Evolutionary conservation across 768 basidiomycete species (phyloP).

Genomic region (Trametes cubensis): DNA sequence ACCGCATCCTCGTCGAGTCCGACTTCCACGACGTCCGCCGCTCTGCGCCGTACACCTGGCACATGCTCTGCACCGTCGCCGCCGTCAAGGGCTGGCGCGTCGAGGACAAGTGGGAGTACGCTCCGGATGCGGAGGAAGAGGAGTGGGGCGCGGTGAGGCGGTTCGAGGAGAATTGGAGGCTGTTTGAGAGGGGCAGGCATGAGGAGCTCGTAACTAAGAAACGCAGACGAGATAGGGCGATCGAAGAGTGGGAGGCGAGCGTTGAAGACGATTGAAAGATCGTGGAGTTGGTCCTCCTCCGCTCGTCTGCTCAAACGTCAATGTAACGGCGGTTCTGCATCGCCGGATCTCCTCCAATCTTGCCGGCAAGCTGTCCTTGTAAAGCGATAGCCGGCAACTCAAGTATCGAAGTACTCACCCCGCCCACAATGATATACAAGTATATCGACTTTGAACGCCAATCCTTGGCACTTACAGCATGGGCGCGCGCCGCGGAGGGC

Average conservation of each 20-base stretch:
- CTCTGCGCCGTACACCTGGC: constrained; percentile 68
- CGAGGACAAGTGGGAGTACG: constrained; percentile 58
- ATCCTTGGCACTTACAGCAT: no score
- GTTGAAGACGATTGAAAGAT: constrained; percentile 8
- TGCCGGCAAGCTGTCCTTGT: no score
- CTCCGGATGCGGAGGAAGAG: constrained; percentile 31
- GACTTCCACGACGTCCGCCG: constrained; percentile 74
- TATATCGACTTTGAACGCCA: no score
- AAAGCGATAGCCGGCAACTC: no score
- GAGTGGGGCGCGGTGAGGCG: constrained; percentile 68
- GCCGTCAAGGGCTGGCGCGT: constrained; percentile 76
- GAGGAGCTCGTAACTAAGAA: constrained; percentile 16
- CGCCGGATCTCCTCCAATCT: no score
- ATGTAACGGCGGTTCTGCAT: no score
- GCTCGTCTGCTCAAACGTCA: no score
- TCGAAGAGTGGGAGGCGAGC: constrained; percentile 26
- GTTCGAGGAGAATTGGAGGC: constrained; percentile 72
- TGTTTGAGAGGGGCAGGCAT: constrained; percentile 58
- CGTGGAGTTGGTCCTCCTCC: background rate
- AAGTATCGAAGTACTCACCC: no score
- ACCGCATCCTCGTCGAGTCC: constrained; percentile 83
- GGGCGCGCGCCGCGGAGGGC: no score
- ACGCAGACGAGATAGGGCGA: constrained; percentile 12
- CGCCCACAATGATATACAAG: no score
- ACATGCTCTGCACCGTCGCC: constrained; percentile 73